Evolutionary conservation across 2,329 filamentous ascomycete genomes (phyloP).

Genomic region (Lasiodiplodia hormozganensis): DNA sequence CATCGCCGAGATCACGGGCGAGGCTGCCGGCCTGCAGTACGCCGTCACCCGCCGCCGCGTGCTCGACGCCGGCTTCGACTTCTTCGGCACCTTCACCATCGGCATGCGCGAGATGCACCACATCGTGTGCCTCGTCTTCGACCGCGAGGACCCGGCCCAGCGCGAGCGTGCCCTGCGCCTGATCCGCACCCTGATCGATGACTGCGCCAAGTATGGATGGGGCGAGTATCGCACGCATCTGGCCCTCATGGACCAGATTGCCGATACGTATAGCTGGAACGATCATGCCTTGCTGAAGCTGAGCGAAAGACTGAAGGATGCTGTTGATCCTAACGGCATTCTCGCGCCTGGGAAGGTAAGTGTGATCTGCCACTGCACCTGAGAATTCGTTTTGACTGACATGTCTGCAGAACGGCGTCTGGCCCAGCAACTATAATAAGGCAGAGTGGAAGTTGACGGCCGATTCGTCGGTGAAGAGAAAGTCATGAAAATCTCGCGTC

Average conservation of each 20-base stretch:
- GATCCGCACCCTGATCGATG: conserved; percentile 44
- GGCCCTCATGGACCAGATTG: conserved; percentile 56
- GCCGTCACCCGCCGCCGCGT: conserved; percentile 37
- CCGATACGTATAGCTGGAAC: conserved; percentile 55
- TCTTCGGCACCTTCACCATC: conserved; percentile 39
- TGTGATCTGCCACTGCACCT: background rate
- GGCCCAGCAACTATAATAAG: conserved; percentile 3
- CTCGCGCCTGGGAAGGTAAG: conserved; percentile 36
- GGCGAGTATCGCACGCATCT: conserved; percentile 58
- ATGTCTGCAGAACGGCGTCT: conserved; percentile 2
- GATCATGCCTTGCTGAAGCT: conserved; percentile 51
- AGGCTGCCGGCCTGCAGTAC: conserved; percentile 51
- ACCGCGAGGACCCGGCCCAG: conserved; percentile 37
- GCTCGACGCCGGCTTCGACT: conserved; percentile 36
- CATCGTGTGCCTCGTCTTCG: conserved; percentile 45
- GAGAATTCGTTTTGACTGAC: background rate
- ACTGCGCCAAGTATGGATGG: conserved; percentile 50
- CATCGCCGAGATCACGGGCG: conserved; percentile 52
- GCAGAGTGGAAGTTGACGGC: conserved; percentile 18
- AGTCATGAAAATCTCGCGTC: background rate
- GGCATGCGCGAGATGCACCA: conserved; percentile 53
- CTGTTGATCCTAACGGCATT: conserved; percentile 51
- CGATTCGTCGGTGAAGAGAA: conserved; percentile 10
- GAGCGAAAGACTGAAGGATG: conserved; percentile 55
- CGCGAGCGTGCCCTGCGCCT: conserved; percentile 37